Evolutionary conservation across 192 early-diverging fungal species (phyloP).

Genomic region (Oehlia diaphana): DNA sequence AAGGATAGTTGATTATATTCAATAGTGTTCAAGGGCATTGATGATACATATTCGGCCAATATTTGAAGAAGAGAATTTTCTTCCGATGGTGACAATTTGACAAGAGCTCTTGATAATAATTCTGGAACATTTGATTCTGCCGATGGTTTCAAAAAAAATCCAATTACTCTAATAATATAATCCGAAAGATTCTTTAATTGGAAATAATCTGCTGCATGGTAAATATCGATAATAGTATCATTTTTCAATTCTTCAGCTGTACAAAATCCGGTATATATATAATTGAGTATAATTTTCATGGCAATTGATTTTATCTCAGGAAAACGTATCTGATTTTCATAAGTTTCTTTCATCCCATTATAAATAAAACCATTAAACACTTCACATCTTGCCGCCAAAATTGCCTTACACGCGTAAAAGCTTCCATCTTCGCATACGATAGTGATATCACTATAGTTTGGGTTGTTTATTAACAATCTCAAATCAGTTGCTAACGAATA

Average conservation of each 20-base stretch:
- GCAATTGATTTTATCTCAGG: not conserved
- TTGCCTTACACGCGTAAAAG: not conserved
- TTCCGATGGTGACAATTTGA: not conserved
- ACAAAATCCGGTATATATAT: slow-evolving; percentile 1
- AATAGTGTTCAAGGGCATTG: not conserved
- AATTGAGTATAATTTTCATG: not conserved
- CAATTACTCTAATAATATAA: not conserved
- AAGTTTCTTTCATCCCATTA: slow-evolving; percentile 22
- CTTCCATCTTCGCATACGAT: not conserved
- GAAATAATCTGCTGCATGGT: slow-evolving; percentile 13
- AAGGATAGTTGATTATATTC: not conserved
- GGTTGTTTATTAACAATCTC: not conserved
- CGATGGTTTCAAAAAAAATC: not conserved
- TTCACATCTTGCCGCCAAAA: slow-evolving; percentile 8
- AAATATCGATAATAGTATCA: not conserved
- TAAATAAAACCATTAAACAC: slow-evolving; percentile 14
- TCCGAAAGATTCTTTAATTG: slow-evolving; percentile 1
- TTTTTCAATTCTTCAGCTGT: not conserved
- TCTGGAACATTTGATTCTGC: not conserved
- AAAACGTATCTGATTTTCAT: slow-evolving; percentile 7
- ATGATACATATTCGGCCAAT: not conserved
- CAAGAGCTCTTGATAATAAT: not conserved
- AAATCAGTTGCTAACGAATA: not conserved
- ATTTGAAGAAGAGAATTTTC: not conserved
- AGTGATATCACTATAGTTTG: not conserved